These are phyloP conservation scores for Mucor lusitanicus DNA, from an alignment of 371 early-diverging fungal species.

Conservation along the genomic window DNA sequence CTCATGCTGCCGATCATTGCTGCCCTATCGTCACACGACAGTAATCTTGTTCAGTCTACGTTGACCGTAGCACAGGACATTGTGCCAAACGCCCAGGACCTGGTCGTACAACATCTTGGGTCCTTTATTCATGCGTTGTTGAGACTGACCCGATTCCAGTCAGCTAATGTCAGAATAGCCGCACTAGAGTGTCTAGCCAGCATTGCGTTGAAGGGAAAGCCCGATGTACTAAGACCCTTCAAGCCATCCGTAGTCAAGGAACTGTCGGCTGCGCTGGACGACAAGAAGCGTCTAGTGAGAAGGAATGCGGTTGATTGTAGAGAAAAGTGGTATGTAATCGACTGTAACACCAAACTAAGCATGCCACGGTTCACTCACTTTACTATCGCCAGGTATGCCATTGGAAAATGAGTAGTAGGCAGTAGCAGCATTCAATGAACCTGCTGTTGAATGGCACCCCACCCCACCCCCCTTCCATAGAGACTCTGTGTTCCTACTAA, in stretches of 20 bases:
- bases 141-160: constrained; percentile 15
- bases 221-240: constrained; percentile 24
- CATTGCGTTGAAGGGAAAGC: constrained; percentile 12
- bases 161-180: constrained; percentile 45
- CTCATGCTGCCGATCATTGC: constrained; percentile 31
- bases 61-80: constrained; percentile 26
- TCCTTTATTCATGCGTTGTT: constrained; percentile 32
- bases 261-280: constrained; percentile 69
- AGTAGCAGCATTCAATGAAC: background rate
- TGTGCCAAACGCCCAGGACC: constrained; percentile 19
- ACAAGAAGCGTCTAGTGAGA: constrained; percentile 84
- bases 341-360: background rate
- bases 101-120: constrained; percentile 15
- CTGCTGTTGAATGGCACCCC: background rate
- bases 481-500: no score
- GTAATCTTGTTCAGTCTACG: constrained; percentile 16
- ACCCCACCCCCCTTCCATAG: background rate
- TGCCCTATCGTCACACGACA: constrained; percentile 26
- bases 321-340: constrained; percentile 69
- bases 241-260: constrained; percentile 62
- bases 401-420: constrained; percentile 5
- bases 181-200: constrained; percentile 65
- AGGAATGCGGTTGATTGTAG: constrained; percentile 81
- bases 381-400: constrained; percentile 5
- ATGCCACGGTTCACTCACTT: background rate